Conservation (phyloP, 768 basidiomycete species). For the Russula virescens region DNA sequence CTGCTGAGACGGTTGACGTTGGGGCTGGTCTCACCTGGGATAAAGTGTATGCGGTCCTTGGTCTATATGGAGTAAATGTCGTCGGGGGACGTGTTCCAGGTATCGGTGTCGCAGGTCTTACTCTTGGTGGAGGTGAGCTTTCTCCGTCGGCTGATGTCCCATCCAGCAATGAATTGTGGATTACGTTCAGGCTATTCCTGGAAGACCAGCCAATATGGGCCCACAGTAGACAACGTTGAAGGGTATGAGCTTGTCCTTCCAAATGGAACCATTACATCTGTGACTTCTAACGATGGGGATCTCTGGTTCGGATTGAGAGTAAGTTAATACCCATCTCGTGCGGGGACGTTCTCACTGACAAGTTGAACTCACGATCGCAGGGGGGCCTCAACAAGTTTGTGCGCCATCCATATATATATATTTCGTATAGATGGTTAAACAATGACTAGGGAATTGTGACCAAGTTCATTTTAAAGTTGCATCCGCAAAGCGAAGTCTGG, state of each 20-base stretch:
- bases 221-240: too few relatives aligned
- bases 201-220: too few relatives aligned
- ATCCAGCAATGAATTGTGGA: too few relatives aligned
- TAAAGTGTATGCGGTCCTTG: conserved; percentile 23
- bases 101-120: neutral
- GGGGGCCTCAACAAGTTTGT: conserved; percentile 18
- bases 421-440: neutral
- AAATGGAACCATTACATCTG: too few relatives aligned
- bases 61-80: conserved; percentile 20
- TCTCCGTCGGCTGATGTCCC: too few relatives aligned
- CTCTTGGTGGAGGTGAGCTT: conserved; percentile 21
- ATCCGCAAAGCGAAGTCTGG: conserved; percentile 27
- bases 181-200: too few relatives aligned
- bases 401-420: neutral
- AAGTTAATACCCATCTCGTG: too few relatives aligned
- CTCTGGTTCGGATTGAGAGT: too few relatives aligned
- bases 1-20: neutral
- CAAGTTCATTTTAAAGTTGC: conserved; percentile 24
- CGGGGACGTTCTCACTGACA: neutral
- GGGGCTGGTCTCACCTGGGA: neutral
- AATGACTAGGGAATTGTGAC: conserved; percentile 12
- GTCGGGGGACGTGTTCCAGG: conserved; percentile 18
- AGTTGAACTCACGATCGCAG: neutral
- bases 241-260: too few relatives aligned
- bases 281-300: too few relatives aligned